phyloP scores from a whole-genome alignment of 2,329 filamentous ascomycete species.

The Dendrostoma leiphaemia region DNA sequence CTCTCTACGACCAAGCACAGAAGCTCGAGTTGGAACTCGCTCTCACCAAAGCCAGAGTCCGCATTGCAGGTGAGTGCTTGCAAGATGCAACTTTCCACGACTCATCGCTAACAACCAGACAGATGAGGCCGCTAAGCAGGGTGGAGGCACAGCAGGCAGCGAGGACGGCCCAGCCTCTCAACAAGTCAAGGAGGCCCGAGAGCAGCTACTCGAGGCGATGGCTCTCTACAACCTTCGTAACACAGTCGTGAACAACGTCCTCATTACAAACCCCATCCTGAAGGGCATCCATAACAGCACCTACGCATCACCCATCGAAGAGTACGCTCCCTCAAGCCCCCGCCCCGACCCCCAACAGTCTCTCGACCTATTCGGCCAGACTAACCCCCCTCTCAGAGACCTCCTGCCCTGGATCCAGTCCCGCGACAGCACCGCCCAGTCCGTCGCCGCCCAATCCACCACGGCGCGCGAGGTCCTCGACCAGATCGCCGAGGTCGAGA shows the following conservation, averaged over 20 bases:
- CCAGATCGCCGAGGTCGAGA: slow-evolving; percentile 55
- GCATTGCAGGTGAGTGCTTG: slow-evolving; percentile 8
- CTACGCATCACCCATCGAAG: slow-evolving; percentile 63
- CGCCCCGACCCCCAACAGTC: neutral
- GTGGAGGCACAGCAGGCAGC: neutral
- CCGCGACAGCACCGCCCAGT: slow-evolving; percentile 65
- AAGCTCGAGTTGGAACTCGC: slow-evolving; percentile 71
- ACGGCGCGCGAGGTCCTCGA: slow-evolving; percentile 49
- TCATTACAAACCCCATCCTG: slow-evolving; percentile 72
- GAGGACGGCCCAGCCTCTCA: slow-evolving; percentile 26
- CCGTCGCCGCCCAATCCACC: slow-evolving; percentile 58
- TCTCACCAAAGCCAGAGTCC: slow-evolving; percentile 49
- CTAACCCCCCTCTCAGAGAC: slow-evolving; percentile 51
- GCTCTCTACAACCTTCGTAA: slow-evolving; percentile 68
- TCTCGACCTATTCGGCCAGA: too few species aligned
- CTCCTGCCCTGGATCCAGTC: slow-evolving; percentile 64
- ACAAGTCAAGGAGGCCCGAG: slow-evolving; percentile 57
- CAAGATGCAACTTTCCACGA: neutral
- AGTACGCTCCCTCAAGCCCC: slow-evolving; percentile 42
- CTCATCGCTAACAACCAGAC: neutral
- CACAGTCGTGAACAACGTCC: slow-evolving; percentile 64
- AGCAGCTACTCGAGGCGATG: slow-evolving; percentile 67
- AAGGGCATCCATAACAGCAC: slow-evolving; percentile 72
- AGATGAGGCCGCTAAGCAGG: slow-evolving; percentile 7
- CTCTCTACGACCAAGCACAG: slow-evolving; percentile 69